Evolutionary conservation across 1,284 basidiomycete genomes (phyloP).

Genomic region (Malassezia globosa): DNA sequence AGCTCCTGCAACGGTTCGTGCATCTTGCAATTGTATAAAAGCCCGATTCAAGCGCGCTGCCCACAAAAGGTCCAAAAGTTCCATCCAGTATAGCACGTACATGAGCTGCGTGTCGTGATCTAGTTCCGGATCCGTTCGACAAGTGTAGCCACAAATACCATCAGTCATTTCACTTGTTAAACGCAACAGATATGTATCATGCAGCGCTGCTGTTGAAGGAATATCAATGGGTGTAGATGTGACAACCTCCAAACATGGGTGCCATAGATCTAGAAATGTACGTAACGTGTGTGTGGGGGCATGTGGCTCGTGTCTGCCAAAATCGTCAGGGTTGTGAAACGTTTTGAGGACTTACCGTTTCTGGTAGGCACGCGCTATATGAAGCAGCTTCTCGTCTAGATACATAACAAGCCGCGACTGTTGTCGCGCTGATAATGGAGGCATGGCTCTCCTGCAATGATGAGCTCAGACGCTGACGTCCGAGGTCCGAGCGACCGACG

Average conservation of each 20-base stretch:
- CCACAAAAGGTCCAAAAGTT: conserved; percentile 37
- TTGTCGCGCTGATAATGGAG: conserved; percentile 22
- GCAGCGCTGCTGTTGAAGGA: conserved; percentile 20
- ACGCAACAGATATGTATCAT: conserved; percentile 31
- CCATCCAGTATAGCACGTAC: conserved; percentile 22
- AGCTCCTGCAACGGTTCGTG: not conserved
- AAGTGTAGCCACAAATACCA: conserved; percentile 28
- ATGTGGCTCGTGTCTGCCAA: conserved; percentile 18
- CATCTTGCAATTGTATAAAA: conserved; percentile 17
- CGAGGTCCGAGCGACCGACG: not conserved
- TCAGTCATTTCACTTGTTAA: conserved; percentile 32
- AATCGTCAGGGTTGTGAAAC: not conserved
- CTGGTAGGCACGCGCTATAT: conserved; percentile 24
- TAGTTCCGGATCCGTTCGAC: not conserved
- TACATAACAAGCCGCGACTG: conserved; percentile 28
- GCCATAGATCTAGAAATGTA: conserved; percentile 24
- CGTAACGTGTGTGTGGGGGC: conserved; percentile 20
- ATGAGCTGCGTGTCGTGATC: conserved; percentile 19
- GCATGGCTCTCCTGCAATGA: not conserved
- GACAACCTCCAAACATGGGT: conserved; percentile 22
- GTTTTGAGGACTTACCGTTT: conserved; percentile 19
- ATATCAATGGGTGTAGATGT: conserved; percentile 25
- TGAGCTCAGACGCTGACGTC: no score
- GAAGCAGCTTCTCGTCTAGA: conserved; percentile 26
- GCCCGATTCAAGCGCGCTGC: conserved; percentile 26